Conservation (phyloP, 176 grass and related monocot genomes). For the Dactylis glomerata region DNA sequence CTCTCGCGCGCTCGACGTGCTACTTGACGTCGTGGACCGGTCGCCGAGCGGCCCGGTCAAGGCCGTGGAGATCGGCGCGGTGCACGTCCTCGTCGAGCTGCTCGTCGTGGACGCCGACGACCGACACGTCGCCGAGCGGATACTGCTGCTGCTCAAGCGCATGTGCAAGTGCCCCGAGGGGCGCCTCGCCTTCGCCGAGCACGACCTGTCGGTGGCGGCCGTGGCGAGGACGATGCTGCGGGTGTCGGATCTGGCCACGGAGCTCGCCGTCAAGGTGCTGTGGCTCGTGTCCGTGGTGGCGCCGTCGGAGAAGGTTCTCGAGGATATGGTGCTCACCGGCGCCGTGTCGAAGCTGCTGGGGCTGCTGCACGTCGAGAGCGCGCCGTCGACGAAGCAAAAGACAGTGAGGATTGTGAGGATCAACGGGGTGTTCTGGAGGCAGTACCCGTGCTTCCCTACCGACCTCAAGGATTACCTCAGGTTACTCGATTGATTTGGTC, state of each 20-base stretch:
- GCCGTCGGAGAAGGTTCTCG: conserved; percentile 60
- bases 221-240: conserved; percentile 68
- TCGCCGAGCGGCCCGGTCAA: conserved; percentile 37
- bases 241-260: conserved; percentile 67
- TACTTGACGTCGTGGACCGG: conserved; percentile 42
- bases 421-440: conserved; percentile 57
- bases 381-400: conserved; percentile 69
- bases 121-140: conserved; percentile 50
- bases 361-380: conserved; percentile 57
- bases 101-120: conserved; percentile 56
- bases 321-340: conserved; percentile 69
- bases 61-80: conserved; percentile 66
- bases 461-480: conserved; percentile 54
- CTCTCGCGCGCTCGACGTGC: conserved; percentile 66
- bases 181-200: conserved; percentile 61
- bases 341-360: conserved; percentile 64
- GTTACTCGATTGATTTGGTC: conserved; percentile 38
- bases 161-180: conserved; percentile 79
- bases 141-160: conserved; percentile 69
- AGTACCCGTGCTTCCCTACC: conserved; percentile 67
- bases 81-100: conserved; percentile 69
- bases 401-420: conserved; percentile 58
- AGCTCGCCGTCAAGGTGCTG: conserved; percentile 69
- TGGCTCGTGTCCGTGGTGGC: conserved; percentile 57
- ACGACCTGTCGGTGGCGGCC: conserved; percentile 54